These are phyloP conservation scores for Candida takata DNA, from an alignment of 805 yeast species.

Conservation along the genomic window DNA sequence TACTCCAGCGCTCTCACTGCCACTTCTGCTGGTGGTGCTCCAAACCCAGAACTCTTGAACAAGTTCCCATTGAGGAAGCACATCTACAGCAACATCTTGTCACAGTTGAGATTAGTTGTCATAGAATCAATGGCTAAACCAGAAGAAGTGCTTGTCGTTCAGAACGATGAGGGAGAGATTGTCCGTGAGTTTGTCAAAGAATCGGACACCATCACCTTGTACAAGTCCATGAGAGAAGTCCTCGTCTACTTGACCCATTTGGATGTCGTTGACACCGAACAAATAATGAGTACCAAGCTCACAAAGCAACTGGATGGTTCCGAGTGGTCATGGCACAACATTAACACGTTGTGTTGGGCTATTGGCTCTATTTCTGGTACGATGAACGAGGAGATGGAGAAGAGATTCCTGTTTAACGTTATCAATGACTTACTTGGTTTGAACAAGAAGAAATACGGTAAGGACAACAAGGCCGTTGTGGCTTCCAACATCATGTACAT, in stretches of 20 bases:
- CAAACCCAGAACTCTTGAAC: constrained; percentile 73
- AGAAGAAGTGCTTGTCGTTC: constrained; percentile 94
- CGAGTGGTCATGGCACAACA: constrained; percentile 99
- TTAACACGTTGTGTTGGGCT: constrained; percentile 98
- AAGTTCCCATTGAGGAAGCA: constrained; percentile 82
- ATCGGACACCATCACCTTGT: constrained; percentile 91
- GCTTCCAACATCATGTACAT: constrained; percentile 99
- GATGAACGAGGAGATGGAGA: constrained; percentile 97
- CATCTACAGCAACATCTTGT: constrained; percentile 67
- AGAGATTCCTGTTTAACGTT: constrained; percentile 85
- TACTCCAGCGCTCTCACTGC: constrained; percentile 29
- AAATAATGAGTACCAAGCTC: constrained; percentile 86
- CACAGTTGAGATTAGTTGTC: constrained; percentile 83
- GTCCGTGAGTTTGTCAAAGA: constrained; percentile 96
- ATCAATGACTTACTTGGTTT: constrained; percentile 86
- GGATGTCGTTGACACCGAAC: constrained; percentile 90
- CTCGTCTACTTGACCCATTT: constrained; percentile 92
- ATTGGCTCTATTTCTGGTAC: constrained; percentile 98
- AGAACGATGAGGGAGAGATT: constrained; percentile 98
- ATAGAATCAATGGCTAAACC: constrained; percentile 98
- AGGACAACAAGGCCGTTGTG: constrained; percentile 96
- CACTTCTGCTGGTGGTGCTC: constrained; percentile 66
- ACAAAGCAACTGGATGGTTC: constrained; percentile 90
- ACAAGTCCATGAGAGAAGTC: constrained; percentile 93
- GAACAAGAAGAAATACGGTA: constrained; percentile 95